Evolutionary conservation across 164 flowering plant species (phyloP), one percentile per base, ranked within the genome.

Genomic region (Tetracentron sinense): DNA sequence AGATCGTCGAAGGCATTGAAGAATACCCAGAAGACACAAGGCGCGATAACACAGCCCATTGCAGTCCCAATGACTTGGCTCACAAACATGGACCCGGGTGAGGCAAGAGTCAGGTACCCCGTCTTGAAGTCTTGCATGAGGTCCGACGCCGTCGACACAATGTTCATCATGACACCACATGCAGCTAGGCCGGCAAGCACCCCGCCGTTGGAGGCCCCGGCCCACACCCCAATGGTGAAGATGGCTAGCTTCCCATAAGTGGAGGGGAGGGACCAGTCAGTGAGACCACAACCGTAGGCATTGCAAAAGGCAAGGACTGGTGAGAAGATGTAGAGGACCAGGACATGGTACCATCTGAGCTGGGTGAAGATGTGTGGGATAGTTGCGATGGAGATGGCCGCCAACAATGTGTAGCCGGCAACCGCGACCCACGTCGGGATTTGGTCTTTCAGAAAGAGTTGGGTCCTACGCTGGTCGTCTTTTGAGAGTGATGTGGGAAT

Each of bases 71-170:
- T n/a, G 0, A 79, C 71, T 60, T 83, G 87, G 70, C 85, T 79
- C 28, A 74, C 47, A 69, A 83, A 81, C 87, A 83, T 81, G 49
- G 87, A 71, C 15, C 81, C 64, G 0, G 85, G 85, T 2, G 87
- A 83, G 1, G 85, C 66, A 0, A 83, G 70, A 2, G 87, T 83
- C n/a, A 81, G 38, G 61, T 83, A 81, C 7, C 85, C 85, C 0
- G 87, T 81, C 55, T 81, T 83, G 83, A 83, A 83, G 58, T 83
- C 85, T 30, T 82, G 86, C 82, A 75, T 83, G 2, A 83, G 78
- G 62, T 83, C 85, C 2, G 85, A 78, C 8, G 87, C 85, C 7
- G 83, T 83, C 7, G 87, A 78, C 0, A 83, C 87, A 6, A 79
- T 83, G 74, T 72, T 83, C 85, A 83, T 81, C 83, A 81, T 79